Base-by-base conservation (phyloP, 805 yeast species). In the Alloascoidea africana region DNA sequence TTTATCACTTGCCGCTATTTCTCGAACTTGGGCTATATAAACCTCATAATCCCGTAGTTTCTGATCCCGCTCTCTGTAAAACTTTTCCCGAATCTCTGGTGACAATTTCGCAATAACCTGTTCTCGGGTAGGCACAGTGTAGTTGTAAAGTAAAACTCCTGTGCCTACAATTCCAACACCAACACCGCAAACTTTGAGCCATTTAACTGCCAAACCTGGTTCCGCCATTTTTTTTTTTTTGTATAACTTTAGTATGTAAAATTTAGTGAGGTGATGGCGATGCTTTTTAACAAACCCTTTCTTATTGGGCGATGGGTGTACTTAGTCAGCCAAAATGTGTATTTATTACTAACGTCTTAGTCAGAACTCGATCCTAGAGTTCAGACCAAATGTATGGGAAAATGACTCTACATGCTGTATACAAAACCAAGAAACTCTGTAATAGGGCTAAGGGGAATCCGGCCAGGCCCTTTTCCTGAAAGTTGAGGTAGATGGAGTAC, bases 111-210 rank as follows among this genome's bases (percentile, higher is more conserved):
- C 72, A 32, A 86, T 66, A 18, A 87, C 56, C 50, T 87, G 70
- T 47, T 85, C 94, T 45, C 83, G 94, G 2, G 87, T 70, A 2
- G 97, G 97, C 0, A 85, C 76, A 0, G 87, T 73, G 54, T 72
- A 81, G 44, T 76, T 79, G 59, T 59, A 78, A 14, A 80, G 60
- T 4, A 82, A 45, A 0, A 76, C 70, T n/a, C 96, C 97, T 0
- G 73, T 48, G 3, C 78, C 83, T 2, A 83, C 62, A 14, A 85
- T 72, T 14, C 73, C 68, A n/a, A 70, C 71, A 5, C 93, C 86
- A 8, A 64, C 64, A 17, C 66, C 63, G 46, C 65, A 64, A 6
- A 73, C 76, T 42, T 70, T 63, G 3, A 68, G 60, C 80, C 81
- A 73, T n/a, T n/a, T n/a, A n/a, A n/a, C n/a, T n/a, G n/a, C n/a